Percentiles rank a stretch among this genome's conserved stretches.
phyloP scores from a whole-genome alignment of 2,329 filamentous ascomycete genomes.

The Torrubiella hemipterigena region DNA sequence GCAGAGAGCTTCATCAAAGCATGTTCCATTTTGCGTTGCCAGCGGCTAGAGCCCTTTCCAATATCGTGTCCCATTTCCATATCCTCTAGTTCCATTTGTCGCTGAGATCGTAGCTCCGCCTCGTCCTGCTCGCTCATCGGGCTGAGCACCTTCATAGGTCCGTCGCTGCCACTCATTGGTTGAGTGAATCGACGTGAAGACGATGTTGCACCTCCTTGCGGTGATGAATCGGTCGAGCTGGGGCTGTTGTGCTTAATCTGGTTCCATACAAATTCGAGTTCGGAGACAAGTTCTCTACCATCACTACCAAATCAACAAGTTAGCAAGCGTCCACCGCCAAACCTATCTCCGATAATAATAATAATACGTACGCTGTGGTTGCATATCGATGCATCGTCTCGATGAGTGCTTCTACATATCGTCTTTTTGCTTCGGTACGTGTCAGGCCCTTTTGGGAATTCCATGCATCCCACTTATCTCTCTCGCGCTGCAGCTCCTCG shows the following conservation, averaged over 20 bases:
- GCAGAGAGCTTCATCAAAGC: slow-evolving; percentile 82
- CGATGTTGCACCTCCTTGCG: slow-evolving; percentile 27
- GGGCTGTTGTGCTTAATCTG: slow-evolving; percentile 84
- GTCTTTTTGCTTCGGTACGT: slow-evolving; percentile 83
- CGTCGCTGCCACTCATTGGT: slow-evolving; percentile 35
- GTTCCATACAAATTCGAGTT: slow-evolving; percentile 99
- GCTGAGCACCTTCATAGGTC: slow-evolving; percentile 59
- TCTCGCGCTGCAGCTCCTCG: slow-evolving; percentile 46
- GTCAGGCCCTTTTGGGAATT: slow-evolving; percentile 72
- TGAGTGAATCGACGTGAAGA: slow-evolving; percentile 31
- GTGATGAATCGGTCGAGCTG: slow-evolving; percentile 46
- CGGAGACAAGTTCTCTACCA: slow-evolving; percentile 74
- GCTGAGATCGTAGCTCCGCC: slow-evolving; percentile 42
- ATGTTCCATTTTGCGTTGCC: slow-evolving; percentile 73
- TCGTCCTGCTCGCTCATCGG: slow-evolving; percentile 80
- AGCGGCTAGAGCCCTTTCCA: slow-evolving; percentile 39
- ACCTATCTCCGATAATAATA: too few relatives aligned
- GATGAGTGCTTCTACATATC: slow-evolving; percentile 88
- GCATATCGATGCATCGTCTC: slow-evolving; percentile 96
- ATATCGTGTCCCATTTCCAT: slow-evolving; percentile 26
- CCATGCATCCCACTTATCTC: slow-evolving; percentile 88
- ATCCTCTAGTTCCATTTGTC: slow-evolving; percentile 32
- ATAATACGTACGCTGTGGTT: slow-evolving; percentile 56
- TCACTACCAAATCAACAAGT: too few relatives aligned
- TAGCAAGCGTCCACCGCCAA: too few relatives aligned